Evolutionary conservation across 148 eudicot species (phyloP).

Genomic region (Arctostaphylos glauca): DNA sequence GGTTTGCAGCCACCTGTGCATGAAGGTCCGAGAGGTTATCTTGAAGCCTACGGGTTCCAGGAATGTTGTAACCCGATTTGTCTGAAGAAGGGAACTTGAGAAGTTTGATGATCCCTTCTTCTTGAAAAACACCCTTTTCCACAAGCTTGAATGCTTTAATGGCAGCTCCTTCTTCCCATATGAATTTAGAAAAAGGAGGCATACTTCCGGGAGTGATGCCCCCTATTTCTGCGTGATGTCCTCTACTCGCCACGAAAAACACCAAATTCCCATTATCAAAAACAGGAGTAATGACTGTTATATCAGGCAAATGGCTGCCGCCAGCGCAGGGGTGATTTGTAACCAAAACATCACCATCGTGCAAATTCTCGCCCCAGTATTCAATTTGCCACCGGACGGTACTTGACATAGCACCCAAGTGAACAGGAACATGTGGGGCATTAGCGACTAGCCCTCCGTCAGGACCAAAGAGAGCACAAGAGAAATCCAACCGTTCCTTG

Average conservation of each 20-base stretch:
- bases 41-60: constrained; percentile 90
- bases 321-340: constrained; percentile 95
- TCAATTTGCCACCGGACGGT: constrained; percentile 86
- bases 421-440: constrained; percentile 99
- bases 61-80: constrained; percentile 54
- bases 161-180: constrained; percentile 99
- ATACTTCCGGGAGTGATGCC: constrained; percentile 99
- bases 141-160: constrained; percentile 97
- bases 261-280: constrained; percentile 68
- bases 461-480: constrained; percentile 97
- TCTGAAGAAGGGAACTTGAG: constrained; percentile 62
- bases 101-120: constrained; percentile 82
- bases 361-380: constrained; percentile 77
- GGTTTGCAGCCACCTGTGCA: constrained; percentile 97
- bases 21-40: constrained; percentile 93
- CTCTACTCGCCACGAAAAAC: constrained; percentile 95
- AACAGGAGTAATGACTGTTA: constrained; percentile 90
- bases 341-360: constrained; percentile 90
- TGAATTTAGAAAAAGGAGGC: constrained; percentile 97
- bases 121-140: constrained; percentile 87
- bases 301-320: constrained; percentile 98
- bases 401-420: constrained; percentile 99
- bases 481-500: constrained; percentile 90
- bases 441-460: constrained; percentile 95
- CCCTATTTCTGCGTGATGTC: constrained; percentile 98